Evolutionary conservation across 768 basidiomycete species (phyloP).

Genomic region (Lactarius indigo): DNA sequence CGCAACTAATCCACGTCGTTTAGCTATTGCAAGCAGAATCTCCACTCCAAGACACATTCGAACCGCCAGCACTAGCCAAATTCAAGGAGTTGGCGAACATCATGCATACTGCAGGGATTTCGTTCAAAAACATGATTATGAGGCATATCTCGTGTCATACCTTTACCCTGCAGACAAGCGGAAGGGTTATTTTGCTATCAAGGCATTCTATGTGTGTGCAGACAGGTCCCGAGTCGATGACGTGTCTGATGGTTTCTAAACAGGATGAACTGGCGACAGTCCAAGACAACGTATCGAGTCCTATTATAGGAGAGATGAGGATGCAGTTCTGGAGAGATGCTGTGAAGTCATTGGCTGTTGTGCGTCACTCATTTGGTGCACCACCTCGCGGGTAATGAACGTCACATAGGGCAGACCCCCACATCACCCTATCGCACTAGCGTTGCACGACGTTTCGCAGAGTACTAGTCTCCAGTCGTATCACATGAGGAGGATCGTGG

Average conservation of each 20-base stretch:
- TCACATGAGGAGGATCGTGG: slow-evolving; percentile 78
- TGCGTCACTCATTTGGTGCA: slow-evolving; percentile 33
- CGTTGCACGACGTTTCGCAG: slow-evolving; percentile 56
- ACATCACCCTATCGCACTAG: slow-evolving; percentile 76
- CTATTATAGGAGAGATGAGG: slow-evolving; percentile 75
- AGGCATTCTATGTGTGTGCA: slow-evolving; percentile 75
- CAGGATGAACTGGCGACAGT: slow-evolving; percentile 76
- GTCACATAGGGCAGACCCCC: slow-evolving; percentile 63
- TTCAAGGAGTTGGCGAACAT: slow-evolving; percentile 39
- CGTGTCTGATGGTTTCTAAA: not conserved
- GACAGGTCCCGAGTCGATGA: not conserved
- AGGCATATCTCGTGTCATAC: slow-evolving; percentile 66
- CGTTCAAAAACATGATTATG: slow-evolving; percentile 79
- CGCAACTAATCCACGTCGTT: not conserved
- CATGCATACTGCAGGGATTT: slow-evolving; percentile 64
- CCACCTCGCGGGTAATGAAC: slow-evolving; percentile 24
- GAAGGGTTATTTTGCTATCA: slow-evolving; percentile 70
- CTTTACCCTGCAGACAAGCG: slow-evolving; percentile 67
- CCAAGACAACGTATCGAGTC: slow-evolving; percentile 71
- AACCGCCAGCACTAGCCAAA: slow-evolving; percentile 16
- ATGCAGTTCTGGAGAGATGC: slow-evolving; percentile 89
- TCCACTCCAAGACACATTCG: not conserved
- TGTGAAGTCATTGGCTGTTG: slow-evolving; percentile 62
- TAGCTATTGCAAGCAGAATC: not conserved
- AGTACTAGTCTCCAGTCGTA: slow-evolving; percentile 56